phyloP scores from a whole-genome alignment of 2,329 filamentous ascomycete species.

The Aspergillus quadricinctus region DNA sequence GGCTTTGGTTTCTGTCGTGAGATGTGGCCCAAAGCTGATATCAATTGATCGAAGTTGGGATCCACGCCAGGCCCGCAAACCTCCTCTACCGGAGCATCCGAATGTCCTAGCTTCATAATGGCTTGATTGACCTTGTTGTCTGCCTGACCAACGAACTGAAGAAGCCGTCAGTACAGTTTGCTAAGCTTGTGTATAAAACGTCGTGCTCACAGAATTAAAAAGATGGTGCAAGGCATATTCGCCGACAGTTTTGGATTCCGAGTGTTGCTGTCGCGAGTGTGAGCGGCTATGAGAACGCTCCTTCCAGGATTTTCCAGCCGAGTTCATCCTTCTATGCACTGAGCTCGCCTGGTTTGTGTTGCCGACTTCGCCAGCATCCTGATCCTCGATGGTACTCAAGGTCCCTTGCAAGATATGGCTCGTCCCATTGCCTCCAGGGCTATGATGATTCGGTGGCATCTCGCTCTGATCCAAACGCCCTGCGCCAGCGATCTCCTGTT shows the following conservation, averaged over 20 bases:
- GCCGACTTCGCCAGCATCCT: conserved; percentile 25
- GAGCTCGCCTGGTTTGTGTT: conserved; percentile 22
- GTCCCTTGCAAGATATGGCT: conserved; percentile 23
- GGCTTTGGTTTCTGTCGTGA: conserved; percentile 91
- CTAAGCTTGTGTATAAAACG: not conserved
- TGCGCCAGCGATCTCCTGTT: conserved; percentile 40
- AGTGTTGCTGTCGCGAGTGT: conserved; percentile 64
- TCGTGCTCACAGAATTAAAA: conserved; percentile 72
- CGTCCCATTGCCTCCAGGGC: conserved; percentile 40
- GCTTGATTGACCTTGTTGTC: conserved; percentile 93
- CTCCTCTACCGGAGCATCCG: conserved; percentile 77
- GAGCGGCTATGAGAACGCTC: conserved; percentile 72
- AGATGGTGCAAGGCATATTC: conserved; percentile 96
- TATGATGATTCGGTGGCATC: conserved; percentile 22
- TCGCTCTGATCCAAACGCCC: conserved; percentile 32
- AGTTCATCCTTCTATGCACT: conserved; percentile 46
- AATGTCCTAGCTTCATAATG: conserved; percentile 71
- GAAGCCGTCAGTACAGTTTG: conserved; percentile 26
- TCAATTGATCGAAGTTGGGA: conserved; percentile 85
- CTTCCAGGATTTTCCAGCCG: conserved; percentile 62
- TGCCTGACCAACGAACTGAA: conserved; percentile 85
- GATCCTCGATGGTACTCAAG: conserved; percentile 37
- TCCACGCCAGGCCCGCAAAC: conserved; percentile 90
- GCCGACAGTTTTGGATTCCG: conserved; percentile 87
- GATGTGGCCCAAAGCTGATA: conserved; percentile 89